phyloP scores from a whole-genome alignment of 495 filamentous ascomycete species.

The Aspergillus steynii region DNA sequence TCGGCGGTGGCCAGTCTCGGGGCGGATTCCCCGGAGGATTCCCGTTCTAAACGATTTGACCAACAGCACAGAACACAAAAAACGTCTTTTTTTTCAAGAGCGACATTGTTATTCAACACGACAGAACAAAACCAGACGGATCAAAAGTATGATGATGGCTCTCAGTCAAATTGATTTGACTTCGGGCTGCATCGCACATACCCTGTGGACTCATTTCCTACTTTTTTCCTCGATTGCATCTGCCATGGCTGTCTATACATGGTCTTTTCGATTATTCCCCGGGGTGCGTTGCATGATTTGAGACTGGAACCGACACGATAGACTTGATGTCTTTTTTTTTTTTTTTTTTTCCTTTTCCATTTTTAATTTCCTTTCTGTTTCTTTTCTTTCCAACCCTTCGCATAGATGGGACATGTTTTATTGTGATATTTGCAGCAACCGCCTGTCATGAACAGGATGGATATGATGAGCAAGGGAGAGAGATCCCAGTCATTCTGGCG shows the following conservation, averaged over 20 bases:
- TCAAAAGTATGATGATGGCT: constrained; percentile 1
- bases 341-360: constrained; percentile 7
- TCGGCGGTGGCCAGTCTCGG: constrained; percentile 34
- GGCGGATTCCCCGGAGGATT: constrained; percentile 44
- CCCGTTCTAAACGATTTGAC: not conserved
- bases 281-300: constrained; percentile 17
- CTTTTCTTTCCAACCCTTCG: constrained; percentile 6
- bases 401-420: constrained; percentile 17
- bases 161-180: not conserved
- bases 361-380: constrained; percentile 5
- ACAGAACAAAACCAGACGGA: constrained; percentile 4
- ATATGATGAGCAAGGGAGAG: not conserved
- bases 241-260: constrained; percentile 15
- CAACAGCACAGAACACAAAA: not conserved
- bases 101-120: not conserved
- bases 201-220: not conserved
- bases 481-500: constrained; percentile 10
- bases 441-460: not conserved
- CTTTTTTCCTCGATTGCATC: constrained; percentile 18
- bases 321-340: constrained; percentile 10
- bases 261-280: constrained; percentile 7
- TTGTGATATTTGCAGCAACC: constrained; percentile 9
- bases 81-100: not conserved
- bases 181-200: not conserved
- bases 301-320: constrained; percentile 15